Conservation (phyloP, 768 basidiomycete genomes). For the Dendrothele bispora region DNA sequence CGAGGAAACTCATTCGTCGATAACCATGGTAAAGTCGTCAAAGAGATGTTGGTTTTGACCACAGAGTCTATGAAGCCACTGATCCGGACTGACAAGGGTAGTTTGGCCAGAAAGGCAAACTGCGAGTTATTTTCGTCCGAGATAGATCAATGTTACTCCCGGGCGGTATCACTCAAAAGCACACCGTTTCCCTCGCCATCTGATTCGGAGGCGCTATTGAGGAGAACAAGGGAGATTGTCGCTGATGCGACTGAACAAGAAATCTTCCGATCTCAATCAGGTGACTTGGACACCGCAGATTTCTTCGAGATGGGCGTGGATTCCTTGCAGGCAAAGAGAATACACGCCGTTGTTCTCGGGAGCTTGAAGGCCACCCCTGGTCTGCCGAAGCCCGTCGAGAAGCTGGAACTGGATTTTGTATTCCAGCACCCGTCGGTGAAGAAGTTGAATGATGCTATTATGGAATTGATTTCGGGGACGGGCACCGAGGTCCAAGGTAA, state of each 20-base stretch:
- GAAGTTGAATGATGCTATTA: no score
- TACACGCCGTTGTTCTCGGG: slow-evolving; percentile 29
- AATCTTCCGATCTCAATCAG: slow-evolving; percentile 5
- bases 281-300: slow-evolving; percentile 23
- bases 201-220: slow-evolving; percentile 16
- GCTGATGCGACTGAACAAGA: slow-evolving; percentile 15
- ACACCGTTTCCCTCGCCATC: slow-evolving; percentile 23
- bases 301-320: slow-evolving; percentile 44
- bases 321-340: slow-evolving; percentile 35
- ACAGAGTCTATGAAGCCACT: slow-evolving; percentile 32
- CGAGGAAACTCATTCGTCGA: slow-evolving; percentile 35
- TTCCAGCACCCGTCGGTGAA: no score
- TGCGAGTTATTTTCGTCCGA: slow-evolving; percentile 30
- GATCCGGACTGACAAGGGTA: slow-evolving; percentile 38
- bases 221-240: slow-evolving; percentile 24
- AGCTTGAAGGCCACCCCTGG: no score
- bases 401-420: no score
- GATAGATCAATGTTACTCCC: slow-evolving; percentile 33
- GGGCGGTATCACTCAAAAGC: slow-evolving; percentile 20
- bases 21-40: slow-evolving; percentile 35
- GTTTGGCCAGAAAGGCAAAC: slow-evolving; percentile 32
- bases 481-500: no score
- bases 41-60: slow-evolving; percentile 39
- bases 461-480: no score
- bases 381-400: no score